Conservation (phyloP, 805 yeast genomes). For the Cephaloascus albidus region DNA sequence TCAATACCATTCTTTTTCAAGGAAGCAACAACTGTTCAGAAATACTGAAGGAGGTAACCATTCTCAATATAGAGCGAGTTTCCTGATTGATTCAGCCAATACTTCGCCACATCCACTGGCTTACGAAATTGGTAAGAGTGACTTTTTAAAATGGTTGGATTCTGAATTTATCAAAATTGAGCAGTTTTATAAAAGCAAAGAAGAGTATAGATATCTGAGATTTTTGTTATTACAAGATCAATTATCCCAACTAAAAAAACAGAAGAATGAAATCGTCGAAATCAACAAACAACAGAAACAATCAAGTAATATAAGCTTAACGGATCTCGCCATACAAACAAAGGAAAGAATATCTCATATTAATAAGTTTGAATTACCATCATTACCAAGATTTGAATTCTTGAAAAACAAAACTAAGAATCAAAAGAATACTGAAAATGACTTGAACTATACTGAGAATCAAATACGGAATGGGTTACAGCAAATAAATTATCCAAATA, state of each 20-base stretch:
- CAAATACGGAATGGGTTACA: not conserved
- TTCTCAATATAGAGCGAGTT: not conserved
- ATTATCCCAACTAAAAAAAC: slow-evolving; percentile 47
- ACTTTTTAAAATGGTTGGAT: slow-evolving; percentile 64
- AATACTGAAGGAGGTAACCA: slow-evolving; percentile 1
- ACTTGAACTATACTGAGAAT: not conserved
- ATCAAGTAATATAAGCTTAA: slow-evolving; percentile 13
- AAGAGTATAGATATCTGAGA: slow-evolving; percentile 49
- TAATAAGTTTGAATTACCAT: slow-evolving; percentile 26
- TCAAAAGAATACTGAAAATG: not conserved
- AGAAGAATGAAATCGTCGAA: not conserved
- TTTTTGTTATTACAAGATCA: slow-evolving; percentile 61
- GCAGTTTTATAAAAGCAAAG: slow-evolving; percentile 49
- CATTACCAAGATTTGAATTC: slow-evolving; percentile 27
- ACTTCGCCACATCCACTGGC: slow-evolving; percentile 2
- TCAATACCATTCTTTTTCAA: not conserved
- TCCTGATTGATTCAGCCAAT: not conserved
- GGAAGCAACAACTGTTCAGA: slow-evolving; percentile 13
- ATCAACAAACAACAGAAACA: not conserved
- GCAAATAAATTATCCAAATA: not conserved
- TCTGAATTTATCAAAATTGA: slow-evolving; percentile 51
- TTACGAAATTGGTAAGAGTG: slow-evolving; percentile 26
- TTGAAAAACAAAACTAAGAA: slow-evolving; percentile 5
- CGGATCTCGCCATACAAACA: slow-evolving; percentile 11
- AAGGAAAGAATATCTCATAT: slow-evolving; percentile 14